Conservation (phyloP, 75 land plant genomes). For the Ceratopteris richardii region DNA sequence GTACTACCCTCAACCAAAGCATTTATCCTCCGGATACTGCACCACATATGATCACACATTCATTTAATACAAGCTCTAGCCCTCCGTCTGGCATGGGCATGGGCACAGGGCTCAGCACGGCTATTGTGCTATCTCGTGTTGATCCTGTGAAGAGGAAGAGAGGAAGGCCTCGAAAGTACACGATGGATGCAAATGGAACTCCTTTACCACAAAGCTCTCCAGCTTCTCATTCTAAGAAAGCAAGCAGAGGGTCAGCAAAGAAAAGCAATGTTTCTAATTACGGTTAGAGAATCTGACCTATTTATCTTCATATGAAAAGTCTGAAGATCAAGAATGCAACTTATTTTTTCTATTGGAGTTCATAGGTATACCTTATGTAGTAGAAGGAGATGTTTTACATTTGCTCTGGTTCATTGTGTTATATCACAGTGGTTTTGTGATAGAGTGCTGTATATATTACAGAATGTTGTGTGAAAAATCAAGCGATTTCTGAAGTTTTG, state of each 20-base stretch:
- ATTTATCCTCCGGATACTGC: neutral
- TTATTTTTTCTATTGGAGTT: too few relatives aligned
- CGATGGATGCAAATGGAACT: slow-evolving; percentile 31
- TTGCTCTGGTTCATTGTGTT: too few relatives aligned
- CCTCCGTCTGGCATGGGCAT: neutral
- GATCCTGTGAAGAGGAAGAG: slow-evolving; percentile 53
- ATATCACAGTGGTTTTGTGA: too few relatives aligned
- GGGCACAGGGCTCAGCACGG: neutral
- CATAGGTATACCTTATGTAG: too few relatives aligned
- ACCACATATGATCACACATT: neutral
- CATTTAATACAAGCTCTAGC: neutral
- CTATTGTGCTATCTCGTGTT: slow-evolving; percentile 2
- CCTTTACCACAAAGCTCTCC: slow-evolving; percentile 33
- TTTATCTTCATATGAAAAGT: too few relatives aligned
- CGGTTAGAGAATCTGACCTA: neutral
- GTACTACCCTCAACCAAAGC: neutral
- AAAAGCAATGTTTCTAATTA: neutral
- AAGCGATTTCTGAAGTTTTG: too few relatives aligned
- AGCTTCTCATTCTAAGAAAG: slow-evolving; percentile 4
- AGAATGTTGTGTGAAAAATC: too few relatives aligned
- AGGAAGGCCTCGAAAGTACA: slow-evolving; percentile 60
- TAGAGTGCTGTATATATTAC: too few relatives aligned
- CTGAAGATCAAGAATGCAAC: too few relatives aligned
- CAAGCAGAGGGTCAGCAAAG: neutral
- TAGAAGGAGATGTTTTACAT: too few relatives aligned